Evolutionary conservation across 352 stramenopile genomes (phyloP).

Genomic region (Phytophthora fragariae): DNA sequence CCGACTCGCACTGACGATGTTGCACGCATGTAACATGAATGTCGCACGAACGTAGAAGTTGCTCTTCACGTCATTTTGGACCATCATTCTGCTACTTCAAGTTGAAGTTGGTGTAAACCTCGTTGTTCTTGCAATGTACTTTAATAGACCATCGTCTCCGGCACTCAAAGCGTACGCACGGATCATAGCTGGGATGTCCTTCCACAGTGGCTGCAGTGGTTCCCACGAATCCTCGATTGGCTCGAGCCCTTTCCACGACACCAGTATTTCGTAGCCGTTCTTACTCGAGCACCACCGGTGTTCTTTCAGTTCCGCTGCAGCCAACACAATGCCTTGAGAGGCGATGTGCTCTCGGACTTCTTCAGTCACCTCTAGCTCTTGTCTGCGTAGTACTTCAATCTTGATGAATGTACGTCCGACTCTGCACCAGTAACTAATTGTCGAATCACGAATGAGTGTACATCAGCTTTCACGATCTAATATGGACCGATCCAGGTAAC

Average conservation of each 20-base stretch:
- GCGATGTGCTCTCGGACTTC: constrained; percentile 11
- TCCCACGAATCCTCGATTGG: constrained; percentile 23
- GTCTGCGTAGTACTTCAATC: not conserved
- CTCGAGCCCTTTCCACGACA: constrained; percentile 2
- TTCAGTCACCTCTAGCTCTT: constrained; percentile 3
- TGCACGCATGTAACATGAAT: too few relatives aligned
- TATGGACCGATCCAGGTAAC: not conserved
- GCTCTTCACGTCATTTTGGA: too few relatives aligned
- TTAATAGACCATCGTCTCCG: too few relatives aligned
- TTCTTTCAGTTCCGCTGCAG: not conserved
- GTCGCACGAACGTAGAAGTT: too few relatives aligned
- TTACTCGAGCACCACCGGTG: not conserved
- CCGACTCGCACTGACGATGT: too few relatives aligned
- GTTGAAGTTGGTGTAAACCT: too few relatives aligned
- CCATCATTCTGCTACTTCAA: too few relatives aligned
- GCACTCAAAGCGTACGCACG: too few relatives aligned
- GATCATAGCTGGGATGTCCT: constrained; percentile 1
- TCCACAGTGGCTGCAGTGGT: not conserved
- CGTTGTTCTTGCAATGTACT: too few relatives aligned
- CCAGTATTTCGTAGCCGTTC: not conserved
- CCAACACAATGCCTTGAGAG: constrained; percentile 1
- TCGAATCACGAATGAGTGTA: not conserved
- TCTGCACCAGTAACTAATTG: too few relatives aligned
- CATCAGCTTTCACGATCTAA: not conserved
- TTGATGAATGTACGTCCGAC: constrained; percentile 3